Evolutionary conservation across 805 yeast genomes (phyloP).

Genomic region (Saccharomycopsis sp.): DNA sequence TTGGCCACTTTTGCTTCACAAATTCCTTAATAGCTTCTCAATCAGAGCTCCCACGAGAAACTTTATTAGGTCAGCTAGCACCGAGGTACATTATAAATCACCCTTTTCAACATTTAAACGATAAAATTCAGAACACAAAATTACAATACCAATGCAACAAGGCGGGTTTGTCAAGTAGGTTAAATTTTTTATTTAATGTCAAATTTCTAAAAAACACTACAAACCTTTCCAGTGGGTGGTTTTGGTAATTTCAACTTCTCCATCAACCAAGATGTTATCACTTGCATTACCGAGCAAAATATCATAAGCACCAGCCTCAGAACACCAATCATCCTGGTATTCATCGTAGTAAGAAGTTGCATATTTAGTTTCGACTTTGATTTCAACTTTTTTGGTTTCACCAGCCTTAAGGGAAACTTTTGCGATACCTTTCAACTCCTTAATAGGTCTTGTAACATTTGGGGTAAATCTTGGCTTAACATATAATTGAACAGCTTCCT

Average conservation of each 20-base stretch:
- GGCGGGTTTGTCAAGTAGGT: too few species aligned
- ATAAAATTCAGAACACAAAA: too few species aligned
- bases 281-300: constrained; percentile 32
- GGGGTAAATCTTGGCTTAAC: constrained; percentile 26
- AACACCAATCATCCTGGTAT: constrained; percentile 37
- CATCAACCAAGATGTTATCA: not conserved
- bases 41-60: too few species aligned
- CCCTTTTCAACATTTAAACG: too few species aligned
- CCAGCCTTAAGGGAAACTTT: constrained; percentile 27
- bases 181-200: too few species aligned
- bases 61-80: too few species aligned
- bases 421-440: constrained; percentile 49
- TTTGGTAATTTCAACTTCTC: not conserved
- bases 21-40: too few species aligned
- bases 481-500: constrained; percentile 48
- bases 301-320: constrained; percentile 40
- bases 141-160: too few species aligned
- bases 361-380: constrained; percentile 30
- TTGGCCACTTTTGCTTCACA: too few species aligned
- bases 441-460: constrained; percentile 35
- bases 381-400: constrained; percentile 28
- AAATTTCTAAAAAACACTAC: too few species aligned
- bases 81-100: too few species aligned
- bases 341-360: constrained; percentile 39
- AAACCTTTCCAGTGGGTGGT: not conserved